Evolutionary conservation across 208 protist species (phyloP).

Genomic region (Trichomonas vaginalis): DNA sequence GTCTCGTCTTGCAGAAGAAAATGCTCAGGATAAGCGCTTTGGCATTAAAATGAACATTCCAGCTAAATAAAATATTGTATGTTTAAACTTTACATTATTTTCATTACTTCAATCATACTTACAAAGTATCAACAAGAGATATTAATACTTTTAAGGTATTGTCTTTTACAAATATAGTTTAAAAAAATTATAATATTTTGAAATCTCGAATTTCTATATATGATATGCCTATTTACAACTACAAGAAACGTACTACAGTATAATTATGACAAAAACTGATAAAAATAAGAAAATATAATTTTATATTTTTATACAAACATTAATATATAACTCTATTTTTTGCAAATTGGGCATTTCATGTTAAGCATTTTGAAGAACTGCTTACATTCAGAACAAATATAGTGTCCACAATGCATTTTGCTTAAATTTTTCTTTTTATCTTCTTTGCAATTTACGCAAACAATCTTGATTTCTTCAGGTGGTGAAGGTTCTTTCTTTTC

Average conservation of each 20-base stretch:
- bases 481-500: neutral
- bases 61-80: neutral
- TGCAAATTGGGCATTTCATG: neutral
- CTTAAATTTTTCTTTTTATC: neutral
- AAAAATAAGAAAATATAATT: too few species aligned
- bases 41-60: neutral
- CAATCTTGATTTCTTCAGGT: too few species aligned
- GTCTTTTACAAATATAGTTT: too few species aligned
- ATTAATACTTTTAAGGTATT: too few species aligned
- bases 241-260: too few species aligned
- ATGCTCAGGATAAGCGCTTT: neutral
- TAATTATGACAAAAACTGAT: too few species aligned
- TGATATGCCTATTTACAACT: too few species aligned
- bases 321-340: neutral
- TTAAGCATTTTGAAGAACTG: neutral
- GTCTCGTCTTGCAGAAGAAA: neutral
- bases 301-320: neutral
- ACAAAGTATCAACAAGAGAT: too few species aligned
- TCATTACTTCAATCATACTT: too few species aligned
- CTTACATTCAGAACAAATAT: neutral
- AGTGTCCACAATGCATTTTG: neutral
- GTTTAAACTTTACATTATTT: too few species aligned
- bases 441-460: neutral
- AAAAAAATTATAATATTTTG: too few species aligned
- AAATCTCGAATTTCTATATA: too few species aligned